These are phyloP conservation scores for Suillus tomentosus DNA, from an alignment of 768 basidiomycete genomes.

Conservation along the genomic window DNA sequence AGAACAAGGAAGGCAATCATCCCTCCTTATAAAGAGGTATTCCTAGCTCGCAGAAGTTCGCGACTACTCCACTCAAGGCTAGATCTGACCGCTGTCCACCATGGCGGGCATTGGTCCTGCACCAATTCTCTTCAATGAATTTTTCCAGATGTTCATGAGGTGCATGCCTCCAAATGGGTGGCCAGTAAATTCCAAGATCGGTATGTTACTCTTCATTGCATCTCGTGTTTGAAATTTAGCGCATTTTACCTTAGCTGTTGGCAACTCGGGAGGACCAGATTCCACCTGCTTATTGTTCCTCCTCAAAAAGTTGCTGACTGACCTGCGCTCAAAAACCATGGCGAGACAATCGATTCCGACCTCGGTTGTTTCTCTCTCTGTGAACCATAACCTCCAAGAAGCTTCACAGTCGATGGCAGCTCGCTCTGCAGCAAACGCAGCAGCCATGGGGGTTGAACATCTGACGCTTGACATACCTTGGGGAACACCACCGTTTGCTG, in stretches of 20 bases:
- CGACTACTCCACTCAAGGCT: not conserved
- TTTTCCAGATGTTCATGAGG: conserved; percentile 45
- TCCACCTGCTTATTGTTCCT: conserved; percentile 79
- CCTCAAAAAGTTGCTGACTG: conserved; percentile 45
- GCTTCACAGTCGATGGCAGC: conserved; percentile 58
- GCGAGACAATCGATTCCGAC: conserved; percentile 20
- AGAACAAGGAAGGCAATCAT: not conserved
- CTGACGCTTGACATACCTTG: conserved; percentile 54
- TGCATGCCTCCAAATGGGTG: conserved; percentile 54
- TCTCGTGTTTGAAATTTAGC: not conserved
- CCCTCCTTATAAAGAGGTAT: not conserved
- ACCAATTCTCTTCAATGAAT: conserved; percentile 51
- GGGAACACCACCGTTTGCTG: conserved; percentile 54
- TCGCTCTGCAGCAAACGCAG: conserved; percentile 46
- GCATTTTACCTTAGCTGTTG: conserved; percentile 51
- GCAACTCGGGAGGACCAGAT: conserved; percentile 82
- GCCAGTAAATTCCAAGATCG: conserved; percentile 40
- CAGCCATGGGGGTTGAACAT: conserved; percentile 46
- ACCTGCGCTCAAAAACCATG: conserved; percentile 18
- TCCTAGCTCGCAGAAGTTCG: not conserved
- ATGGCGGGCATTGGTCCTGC: conserved; percentile 5
- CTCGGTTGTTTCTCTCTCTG: conserved; percentile 56
- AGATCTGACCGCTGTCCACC: not conserved
- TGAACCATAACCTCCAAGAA: conserved; percentile 71
- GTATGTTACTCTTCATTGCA: conserved; percentile 30